These are phyloP conservation scores for Nakazawaea wyomingensis DNA, from an alignment of 805 yeast species.

Conservation along the genomic window DNA sequence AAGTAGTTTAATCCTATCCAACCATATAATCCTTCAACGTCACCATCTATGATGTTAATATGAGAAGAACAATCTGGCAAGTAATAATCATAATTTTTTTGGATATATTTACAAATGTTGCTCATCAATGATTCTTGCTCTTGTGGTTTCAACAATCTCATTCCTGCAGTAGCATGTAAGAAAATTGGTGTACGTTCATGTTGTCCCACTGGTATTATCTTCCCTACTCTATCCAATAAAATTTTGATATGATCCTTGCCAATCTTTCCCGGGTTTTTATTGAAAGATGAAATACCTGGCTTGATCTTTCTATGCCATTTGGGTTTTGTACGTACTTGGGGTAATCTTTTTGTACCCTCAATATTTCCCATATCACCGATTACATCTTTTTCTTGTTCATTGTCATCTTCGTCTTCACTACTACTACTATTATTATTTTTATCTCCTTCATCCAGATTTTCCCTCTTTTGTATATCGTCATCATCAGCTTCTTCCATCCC, in stretches of 20 bases:
- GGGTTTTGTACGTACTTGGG: constrained; percentile 28
- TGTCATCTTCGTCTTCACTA: constrained; percentile 14
- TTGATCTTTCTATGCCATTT: constrained; percentile 47
- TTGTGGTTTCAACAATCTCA: constrained; percentile 51
- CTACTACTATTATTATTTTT: constrained; percentile 14
- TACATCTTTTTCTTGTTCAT: constrained; percentile 10
- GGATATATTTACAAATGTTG: constrained; percentile 45
- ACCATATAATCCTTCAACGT: constrained; percentile 59
- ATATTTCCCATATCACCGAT: constrained; percentile 18
- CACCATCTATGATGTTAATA: constrained; percentile 57
- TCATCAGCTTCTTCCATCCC: not conserved
- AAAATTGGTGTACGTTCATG: constrained; percentile 61
- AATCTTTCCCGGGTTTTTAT: constrained; percentile 40
- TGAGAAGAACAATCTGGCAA: constrained; percentile 60
- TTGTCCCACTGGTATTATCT: constrained; percentile 55
- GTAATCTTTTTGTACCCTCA: constrained; percentile 17
- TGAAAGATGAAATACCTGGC: constrained; percentile 56
- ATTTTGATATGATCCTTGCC: constrained; percentile 47
- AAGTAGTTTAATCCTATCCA: constrained; percentile 62
- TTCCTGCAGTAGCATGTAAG: constrained; percentile 67
- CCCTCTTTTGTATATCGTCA: constrained; percentile 12
- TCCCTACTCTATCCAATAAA: constrained; percentile 42
- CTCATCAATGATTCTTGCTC: constrained; percentile 38
- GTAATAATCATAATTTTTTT: constrained; percentile 41
- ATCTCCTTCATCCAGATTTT: constrained; percentile 1